Evolutionary conservation across 2,329 filamentous ascomycete species (phyloP).

Genomic region (Ophiostoma sp.): DNA sequence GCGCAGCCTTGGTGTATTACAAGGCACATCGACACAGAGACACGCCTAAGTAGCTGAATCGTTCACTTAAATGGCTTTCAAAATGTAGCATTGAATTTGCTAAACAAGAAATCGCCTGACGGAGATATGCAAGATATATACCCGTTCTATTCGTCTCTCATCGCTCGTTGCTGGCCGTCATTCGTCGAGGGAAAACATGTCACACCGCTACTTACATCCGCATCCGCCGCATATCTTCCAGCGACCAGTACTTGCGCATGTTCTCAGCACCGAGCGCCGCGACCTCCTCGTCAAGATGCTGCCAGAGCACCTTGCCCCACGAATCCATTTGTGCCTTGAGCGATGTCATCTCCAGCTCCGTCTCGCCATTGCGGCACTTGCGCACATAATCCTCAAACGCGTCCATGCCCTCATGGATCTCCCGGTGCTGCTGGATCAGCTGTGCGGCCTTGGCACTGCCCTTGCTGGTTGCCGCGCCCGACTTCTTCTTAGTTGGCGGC

Average conservation of each 20-base stretch:
- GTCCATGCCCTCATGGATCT: slow-evolving; percentile 77
- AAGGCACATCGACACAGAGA: not conserved
- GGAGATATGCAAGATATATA: not conserved
- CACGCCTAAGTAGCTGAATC: too few species aligned
- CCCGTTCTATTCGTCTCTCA: not conserved
- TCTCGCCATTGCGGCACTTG: slow-evolving; percentile 62
- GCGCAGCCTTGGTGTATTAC: not conserved
- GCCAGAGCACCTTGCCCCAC: slow-evolving; percentile 78
- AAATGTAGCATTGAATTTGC: not conserved
- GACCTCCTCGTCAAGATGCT: slow-evolving; percentile 84
- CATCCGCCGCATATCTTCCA: slow-evolving; percentile 63
- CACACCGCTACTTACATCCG: slow-evolving; percentile 53
- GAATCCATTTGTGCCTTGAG: slow-evolving; percentile 72
- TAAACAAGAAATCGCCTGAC: not conserved
- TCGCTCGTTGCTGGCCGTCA: not conserved
- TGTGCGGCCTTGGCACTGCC: slow-evolving; percentile 49
- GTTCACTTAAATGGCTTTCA: not conserved
- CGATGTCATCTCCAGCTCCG: slow-evolving; percentile 55
- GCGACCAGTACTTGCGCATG: slow-evolving; percentile 80
- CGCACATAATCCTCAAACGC: slow-evolving; percentile 65
- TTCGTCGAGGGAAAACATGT: not conserved
- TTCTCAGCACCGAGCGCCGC: slow-evolving; percentile 76
- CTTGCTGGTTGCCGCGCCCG: slow-evolving; percentile 19
- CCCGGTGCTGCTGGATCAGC: slow-evolving; percentile 70
- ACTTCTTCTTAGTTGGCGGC: slow-evolving; percentile 36